A percentile compares a stretch with the other conserved stretches of the same genome.
phyloP scores from a whole-genome alignment of 495 filamentous ascomycete species.

The Neurospora tetrasperma region DNA sequence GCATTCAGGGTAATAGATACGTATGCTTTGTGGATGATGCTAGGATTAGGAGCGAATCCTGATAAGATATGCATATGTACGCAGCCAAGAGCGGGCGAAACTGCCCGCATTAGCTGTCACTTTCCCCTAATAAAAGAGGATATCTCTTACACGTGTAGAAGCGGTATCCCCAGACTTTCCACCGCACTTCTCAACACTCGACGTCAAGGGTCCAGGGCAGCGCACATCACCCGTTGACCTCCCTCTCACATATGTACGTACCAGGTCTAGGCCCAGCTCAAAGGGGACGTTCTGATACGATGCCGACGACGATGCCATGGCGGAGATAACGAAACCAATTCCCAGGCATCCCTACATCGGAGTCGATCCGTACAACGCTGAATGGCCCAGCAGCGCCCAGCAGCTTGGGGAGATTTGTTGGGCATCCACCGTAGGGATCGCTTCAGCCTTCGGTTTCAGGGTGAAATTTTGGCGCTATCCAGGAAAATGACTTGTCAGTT shows the following conservation, averaged over 20 bases:
- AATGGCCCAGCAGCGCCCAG: background rate
- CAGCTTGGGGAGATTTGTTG: background rate
- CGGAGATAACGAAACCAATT: too few species aligned
- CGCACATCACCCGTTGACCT: background rate
- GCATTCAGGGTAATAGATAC: too few species aligned
- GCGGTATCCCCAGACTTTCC: background rate
- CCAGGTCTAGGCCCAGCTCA: background rate
- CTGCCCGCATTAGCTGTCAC: too few species aligned
- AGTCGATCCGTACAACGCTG: too few species aligned
- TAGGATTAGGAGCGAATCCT: too few species aligned
- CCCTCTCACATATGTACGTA: background rate
- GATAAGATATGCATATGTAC: too few species aligned
- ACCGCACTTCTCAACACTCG: background rate
- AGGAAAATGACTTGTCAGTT: background rate
- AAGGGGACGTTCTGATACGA: background rate
- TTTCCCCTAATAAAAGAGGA: too few species aligned
- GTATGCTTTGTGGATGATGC: too few species aligned
- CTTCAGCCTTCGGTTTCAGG: background rate
- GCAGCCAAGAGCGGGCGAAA: too few species aligned
- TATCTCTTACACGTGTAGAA: too few species aligned
- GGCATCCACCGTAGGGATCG: background rate
- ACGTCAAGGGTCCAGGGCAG: background rate
- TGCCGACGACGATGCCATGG: too few species aligned
- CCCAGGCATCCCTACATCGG: too few species aligned
- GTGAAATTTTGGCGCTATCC: background rate